These are phyloP conservation scores for Penicillium vulpinum DNA, from an alignment of 2,329 filamentous ascomycete genomes.

Conservation along the genomic window DNA sequence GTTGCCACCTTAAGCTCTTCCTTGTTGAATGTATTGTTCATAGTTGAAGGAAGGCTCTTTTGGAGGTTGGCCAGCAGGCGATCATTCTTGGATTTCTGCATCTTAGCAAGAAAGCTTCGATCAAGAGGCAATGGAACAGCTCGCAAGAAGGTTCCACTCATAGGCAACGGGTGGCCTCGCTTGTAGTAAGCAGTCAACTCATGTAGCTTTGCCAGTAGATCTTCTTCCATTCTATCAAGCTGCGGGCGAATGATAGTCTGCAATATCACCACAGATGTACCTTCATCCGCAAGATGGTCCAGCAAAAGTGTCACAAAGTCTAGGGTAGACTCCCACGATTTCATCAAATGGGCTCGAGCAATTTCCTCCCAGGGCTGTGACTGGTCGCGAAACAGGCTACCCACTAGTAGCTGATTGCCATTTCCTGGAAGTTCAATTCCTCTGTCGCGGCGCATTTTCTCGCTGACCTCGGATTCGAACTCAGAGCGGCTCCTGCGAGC, in stretches of 20 bases:
- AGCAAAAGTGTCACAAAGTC: conserved; percentile 28
- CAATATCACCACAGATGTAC: conserved; percentile 21
- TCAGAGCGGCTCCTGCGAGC: not conserved
- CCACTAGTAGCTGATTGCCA: not conserved
- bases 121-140: not conserved
- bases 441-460: not conserved
- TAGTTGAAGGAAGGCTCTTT: not conserved
- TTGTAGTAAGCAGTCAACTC: conserved; percentile 26
- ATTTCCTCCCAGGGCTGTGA: conserved; percentile 34
- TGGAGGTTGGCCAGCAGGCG: conserved; percentile 5
- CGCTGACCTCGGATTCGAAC: not conserved
- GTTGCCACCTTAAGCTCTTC: not conserved
- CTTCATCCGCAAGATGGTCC: conserved; percentile 25
- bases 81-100: conserved; percentile 7
- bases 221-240: conserved; percentile 23
- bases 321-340: conserved; percentile 23
- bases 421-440: not conserved
- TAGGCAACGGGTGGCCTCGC: conserved; percentile 26
- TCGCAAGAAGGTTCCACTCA: conserved; percentile 12
- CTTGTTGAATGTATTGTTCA: not conserved
- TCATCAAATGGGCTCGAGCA: conserved; percentile 26
- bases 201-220: conserved; percentile 22
- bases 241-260: conserved; percentile 19
- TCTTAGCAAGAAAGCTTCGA: not conserved
- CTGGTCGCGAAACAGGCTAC: conserved; percentile 1